Percentiles rank a stretch among this genome's conserved stretches.
Evolutionary conservation across 306 rosid species (phyloP).

Genomic region (Oemleria cerasiformis): DNA sequence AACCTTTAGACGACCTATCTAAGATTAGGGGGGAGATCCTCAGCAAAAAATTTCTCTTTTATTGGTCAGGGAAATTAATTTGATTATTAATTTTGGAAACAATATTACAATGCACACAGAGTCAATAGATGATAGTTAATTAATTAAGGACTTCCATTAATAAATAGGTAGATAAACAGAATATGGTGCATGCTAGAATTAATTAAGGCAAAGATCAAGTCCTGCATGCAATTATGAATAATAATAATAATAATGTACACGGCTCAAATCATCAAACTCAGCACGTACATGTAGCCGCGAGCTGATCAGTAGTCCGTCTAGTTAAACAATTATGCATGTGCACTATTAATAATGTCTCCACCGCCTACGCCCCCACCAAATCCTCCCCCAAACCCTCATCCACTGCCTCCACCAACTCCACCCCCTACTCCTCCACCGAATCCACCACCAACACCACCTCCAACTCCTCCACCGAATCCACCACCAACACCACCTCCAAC

Average conservation of each 20-base stretch:
- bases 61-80: too few relatives aligned
- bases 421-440: not conserved
- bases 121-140: not conserved
- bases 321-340: not conserved
- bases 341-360: constrained; percentile 9
- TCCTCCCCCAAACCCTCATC: not conserved
- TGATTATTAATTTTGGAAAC: not conserved
- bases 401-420: not conserved
- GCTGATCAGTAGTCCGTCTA: too few relatives aligned
- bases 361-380: not conserved
- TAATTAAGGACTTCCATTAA: too few relatives aligned
- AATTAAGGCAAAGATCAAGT: too few relatives aligned
- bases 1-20: not conserved
- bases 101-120: not conserved
- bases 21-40: constrained; percentile 1
- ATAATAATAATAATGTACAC: too few relatives aligned
- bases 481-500: not conserved
- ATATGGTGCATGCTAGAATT: too few relatives aligned
- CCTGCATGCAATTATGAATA: too few relatives aligned
- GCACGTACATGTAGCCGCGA: too few relatives aligned
- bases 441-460: not conserved
- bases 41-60: too few relatives aligned
- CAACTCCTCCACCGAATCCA: not conserved
- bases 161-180: not conserved
- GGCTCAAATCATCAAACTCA: too few relatives aligned